Conservation (phyloP, 768 basidiomycete genomes). For the Steccherinum ochraceum region DNA sequence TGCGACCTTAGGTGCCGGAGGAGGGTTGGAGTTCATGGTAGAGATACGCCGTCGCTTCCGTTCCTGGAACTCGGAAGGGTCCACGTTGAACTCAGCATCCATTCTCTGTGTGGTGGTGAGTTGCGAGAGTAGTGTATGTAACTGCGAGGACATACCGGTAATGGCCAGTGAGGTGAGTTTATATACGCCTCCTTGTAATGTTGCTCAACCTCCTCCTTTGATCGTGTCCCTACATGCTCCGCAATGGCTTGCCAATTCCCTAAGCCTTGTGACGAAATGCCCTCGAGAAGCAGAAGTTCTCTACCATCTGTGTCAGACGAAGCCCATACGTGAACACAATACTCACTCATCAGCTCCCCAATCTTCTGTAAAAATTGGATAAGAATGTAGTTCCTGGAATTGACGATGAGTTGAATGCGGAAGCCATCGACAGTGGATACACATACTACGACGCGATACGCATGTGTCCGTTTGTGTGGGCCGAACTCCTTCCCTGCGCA, state of each 20-base stretch:
- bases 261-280: slow-evolving; percentile 78
- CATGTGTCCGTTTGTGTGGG: slow-evolving; percentile 78
- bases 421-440: slow-evolving; percentile 14
- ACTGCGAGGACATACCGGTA: slow-evolving; percentile 47
- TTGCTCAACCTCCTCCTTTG: slow-evolving; percentile 87
- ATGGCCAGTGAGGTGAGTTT: slow-evolving; percentile 69
- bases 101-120: slow-evolving; percentile 19
- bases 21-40: slow-evolving; percentile 56
- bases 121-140: not conserved
- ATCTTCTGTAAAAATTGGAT: slow-evolving; percentile 90
- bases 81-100: slow-evolving; percentile 63
- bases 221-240: slow-evolving; percentile 89
- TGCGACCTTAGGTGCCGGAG: slow-evolving; percentile 59
- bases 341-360: slow-evolving; percentile 98
- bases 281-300: slow-evolving; percentile 86
- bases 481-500: slow-evolving; percentile 86
- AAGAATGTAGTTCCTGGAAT: slow-evolving; percentile 85
- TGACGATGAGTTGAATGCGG: not conserved
- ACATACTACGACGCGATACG: slow-evolving; percentile 85
- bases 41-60: slow-evolving; percentile 87
- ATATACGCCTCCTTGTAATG: slow-evolving; percentile 85
- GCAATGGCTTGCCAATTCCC: slow-evolving; percentile 98
- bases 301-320: slow-evolving; percentile 31
- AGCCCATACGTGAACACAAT: not conserved
- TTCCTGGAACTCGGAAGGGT: slow-evolving; percentile 79